Base-by-base conservation (phyloP, 148 eudicot genomes). In the Cornus kousa region DNA sequence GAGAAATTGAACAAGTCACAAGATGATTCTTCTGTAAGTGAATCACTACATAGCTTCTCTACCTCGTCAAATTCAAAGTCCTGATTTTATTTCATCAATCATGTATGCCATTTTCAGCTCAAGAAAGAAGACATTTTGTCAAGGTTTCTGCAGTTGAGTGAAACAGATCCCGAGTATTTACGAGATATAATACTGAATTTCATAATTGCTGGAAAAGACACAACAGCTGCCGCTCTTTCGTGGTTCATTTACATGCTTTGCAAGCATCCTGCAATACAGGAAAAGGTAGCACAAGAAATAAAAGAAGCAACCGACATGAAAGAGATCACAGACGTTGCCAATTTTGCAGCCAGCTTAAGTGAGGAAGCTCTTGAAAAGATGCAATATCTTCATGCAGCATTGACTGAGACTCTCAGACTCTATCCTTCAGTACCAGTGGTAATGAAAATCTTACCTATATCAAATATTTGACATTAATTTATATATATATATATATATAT, bases 341-440 rank as follows among this genome's bases (percentile, higher is more conserved):
- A 94, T 48, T 69, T 88, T 60, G 85, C 88, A 60, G 74, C 84
- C 50, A 69, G 35, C 77, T 37, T 93, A 76, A 78, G 65, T 23
- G 94, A 93, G 19, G 90, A 83, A 67, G 83, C 91, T n/a, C 81
- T 93, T n/a, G 95, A 92, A 53, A 85, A 79, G 83, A 91, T 94
- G 97, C 98, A 91, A 5, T 92, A 89, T 82, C 83, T 95, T 53
- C 94, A 90, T 74, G 97, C 98, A 11, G 81, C 97, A 19, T 72
- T 93, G 82, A 86, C 91, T 1, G 95, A 94, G 84, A 93, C 97
- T 73, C 90, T 91, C 50, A 86, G 98, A 64, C 90, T 95, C 46
- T 91, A 90, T 76, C 97, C 98, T 46, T 88, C 94, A 19, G 92
- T 93, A 78, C 97, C 97, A 4, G 84, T 83, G 91, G 97, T 95